Evolutionary conservation across 768 basidiomycete genomes (phyloP).

Genomic region (Kwoniella mangroviensis): DNA sequence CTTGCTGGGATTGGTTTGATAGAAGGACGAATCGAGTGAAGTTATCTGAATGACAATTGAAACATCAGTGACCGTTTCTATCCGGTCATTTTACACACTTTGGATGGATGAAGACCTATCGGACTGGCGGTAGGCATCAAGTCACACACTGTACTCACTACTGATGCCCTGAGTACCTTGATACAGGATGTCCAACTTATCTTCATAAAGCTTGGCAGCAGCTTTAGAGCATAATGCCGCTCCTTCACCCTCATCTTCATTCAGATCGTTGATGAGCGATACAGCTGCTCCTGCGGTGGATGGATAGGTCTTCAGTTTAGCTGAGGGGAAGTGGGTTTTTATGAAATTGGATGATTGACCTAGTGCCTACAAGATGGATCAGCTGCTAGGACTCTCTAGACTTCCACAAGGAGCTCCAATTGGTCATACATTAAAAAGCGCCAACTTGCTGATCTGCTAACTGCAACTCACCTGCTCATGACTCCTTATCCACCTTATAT

Average conservation of each 20-base stretch:
- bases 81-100: background rate
- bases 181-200: slow-evolving; percentile 37
- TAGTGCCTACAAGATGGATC: slow-evolving; percentile 41
- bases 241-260: slow-evolving; percentile 27
- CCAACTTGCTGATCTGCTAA: too few species aligned
- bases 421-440: too few species aligned
- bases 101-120: background rate
- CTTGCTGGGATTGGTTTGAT: background rate
- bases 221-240: slow-evolving; percentile 54
- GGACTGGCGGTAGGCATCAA: background rate
- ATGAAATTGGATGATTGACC: slow-evolving; percentile 54
- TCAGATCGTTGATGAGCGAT: slow-evolving; percentile 19
- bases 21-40: slow-evolving; percentile 54
- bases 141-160: slow-evolving; percentile 29
- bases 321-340: slow-evolving; percentile 32
- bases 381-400: background rate
- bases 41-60: slow-evolving; percentile 37
- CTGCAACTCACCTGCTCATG: slow-evolving; percentile 54
- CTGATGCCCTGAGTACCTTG: slow-evolving; percentile 47
- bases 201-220: slow-evolving; percentile 26
- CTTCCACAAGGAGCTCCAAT: background rate
- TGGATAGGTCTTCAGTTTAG: slow-evolving; percentile 29
- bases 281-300: slow-evolving; percentile 55
- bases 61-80: background rate
- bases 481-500: slow-evolving; percentile 51